Conservation (phyloP, 2,329 filamentous ascomycete genomes). For the Onygena corvina region DNA sequence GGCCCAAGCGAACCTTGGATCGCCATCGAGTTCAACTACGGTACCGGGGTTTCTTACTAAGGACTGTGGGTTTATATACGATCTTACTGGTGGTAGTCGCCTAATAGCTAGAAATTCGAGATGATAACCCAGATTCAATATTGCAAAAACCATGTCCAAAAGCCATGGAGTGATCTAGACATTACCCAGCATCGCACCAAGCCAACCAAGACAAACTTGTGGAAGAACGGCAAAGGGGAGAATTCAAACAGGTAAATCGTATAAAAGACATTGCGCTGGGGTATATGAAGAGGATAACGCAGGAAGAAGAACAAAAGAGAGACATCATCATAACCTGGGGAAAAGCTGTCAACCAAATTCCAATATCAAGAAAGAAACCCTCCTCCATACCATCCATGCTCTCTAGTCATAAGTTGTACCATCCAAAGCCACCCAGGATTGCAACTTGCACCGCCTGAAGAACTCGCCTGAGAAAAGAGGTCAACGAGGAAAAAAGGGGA, state of each 20-base stretch:
- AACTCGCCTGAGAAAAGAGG: not conserved
- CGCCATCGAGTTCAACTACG: not conserved
- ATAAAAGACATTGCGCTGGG: conserved; percentile 4
- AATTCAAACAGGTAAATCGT: not conserved
- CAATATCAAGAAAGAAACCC: not conserved
- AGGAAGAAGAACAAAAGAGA: not conserved
- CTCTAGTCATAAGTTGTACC: not conserved
- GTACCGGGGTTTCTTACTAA: not conserved
- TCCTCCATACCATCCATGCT: not conserved
- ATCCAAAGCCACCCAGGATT: not conserved
- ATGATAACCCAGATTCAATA: not conserved
- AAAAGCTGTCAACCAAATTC: not conserved
- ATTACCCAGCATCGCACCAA: not conserved
- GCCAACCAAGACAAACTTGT: not conserved
- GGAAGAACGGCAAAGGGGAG: not conserved
- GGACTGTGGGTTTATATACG: not conserved
- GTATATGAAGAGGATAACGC: conserved; percentile 1
- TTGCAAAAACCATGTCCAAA: not conserved
- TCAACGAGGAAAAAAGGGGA: not conserved
- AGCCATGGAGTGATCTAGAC: not conserved
- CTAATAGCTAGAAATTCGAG: not conserved
- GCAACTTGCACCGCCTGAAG: not conserved
- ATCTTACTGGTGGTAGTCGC: not conserved
- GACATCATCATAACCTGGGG: not conserved
- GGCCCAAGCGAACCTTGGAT: not conserved